Evolutionary conservation across 2,329 filamentous ascomycete species (phyloP), one percentile per base, ranked within the genome.

Genomic region (Lomentospora prolificans): DNA sequence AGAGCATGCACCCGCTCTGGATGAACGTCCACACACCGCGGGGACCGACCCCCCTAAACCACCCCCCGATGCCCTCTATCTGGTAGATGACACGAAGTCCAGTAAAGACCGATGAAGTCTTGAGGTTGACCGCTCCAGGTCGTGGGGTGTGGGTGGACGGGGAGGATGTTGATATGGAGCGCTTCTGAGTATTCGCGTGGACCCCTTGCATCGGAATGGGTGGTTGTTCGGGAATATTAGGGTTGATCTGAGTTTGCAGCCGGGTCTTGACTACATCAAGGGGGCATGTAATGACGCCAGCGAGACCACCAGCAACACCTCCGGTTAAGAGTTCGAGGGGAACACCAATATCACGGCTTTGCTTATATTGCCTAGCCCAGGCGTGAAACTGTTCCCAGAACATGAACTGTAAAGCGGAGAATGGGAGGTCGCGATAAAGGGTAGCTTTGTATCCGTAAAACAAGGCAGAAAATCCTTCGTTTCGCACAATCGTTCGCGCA

Each of bases 361-460:
- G 82, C 65, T 87, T 85, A 78, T 87, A 95, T 55, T 82, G 70
- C 65, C 87, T 87, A 1, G 94, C 91, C 78, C 89, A 81, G 50
- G 78, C 82, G 64, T 91, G 89, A 67, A 91, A 91, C 69, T 97
- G 89, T 70, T 99, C 94, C 75, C 96, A 99, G 68, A 99, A 96
- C 64, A 95, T 92, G 70, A 99, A 97, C 66, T 99, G 94, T 9
- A 99, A 74, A 0, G 94, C 94, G 0, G 92, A 97, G 67, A 96
- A 99, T 1, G 94, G 94, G 22, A 99, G 78, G 64, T 99, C 94
- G 57, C 94, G 87, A 72, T 89, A 94, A 3, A 99, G 82, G 0
- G 94, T 99, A 9, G 94, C 94, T 69, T 94, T 94, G 75, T 95
- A 99, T n/a, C 94, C 94, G 63, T 95, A 87, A 69, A 96, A 99